These are phyloP conservation scores for Claviceps africana DNA, from an alignment of 2,329 filamentous ascomycete genomes.

Conservation along the genomic window DNA sequence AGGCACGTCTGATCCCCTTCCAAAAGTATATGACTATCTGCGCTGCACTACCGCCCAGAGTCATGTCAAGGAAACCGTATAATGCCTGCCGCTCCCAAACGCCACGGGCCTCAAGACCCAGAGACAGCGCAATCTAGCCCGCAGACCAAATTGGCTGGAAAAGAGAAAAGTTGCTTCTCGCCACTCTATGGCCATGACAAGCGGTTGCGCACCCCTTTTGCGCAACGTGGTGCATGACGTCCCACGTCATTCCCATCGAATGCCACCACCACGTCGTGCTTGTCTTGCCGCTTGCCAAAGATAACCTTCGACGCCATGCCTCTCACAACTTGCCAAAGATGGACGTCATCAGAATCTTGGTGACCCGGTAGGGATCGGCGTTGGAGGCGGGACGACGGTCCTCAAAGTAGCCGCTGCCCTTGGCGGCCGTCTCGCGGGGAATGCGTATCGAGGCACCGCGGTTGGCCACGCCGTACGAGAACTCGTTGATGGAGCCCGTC, in stretches of 20 bases:
- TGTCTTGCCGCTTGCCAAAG: too few relatives aligned
- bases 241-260: neutral
- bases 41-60: neutral
- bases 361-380: conserved; percentile 71
- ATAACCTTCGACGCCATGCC: neutral
- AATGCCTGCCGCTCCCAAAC: neutral
- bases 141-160: neutral
- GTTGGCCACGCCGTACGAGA: conserved; percentile 90
- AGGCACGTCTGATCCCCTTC: too few relatives aligned
- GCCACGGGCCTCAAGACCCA: neutral
- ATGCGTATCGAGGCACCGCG: conserved; percentile 90
- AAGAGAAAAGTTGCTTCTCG: neutral
- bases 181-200: neutral
- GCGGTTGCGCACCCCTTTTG: neutral
- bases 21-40: neutral
- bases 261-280: too few relatives aligned
- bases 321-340: conserved; percentile 24
- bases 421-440: conserved; percentile 67
- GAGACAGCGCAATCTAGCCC: neutral
- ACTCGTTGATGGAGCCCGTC: conserved; percentile 86
- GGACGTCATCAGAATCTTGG: conserved; percentile 68
- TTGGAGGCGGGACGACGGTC: conserved; percentile 73
- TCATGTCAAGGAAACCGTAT: neutral
- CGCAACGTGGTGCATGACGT: neutral
- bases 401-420: conserved; percentile 93